These are phyloP conservation scores for Cyclotella choctawhatcheeana DNA, from an alignment of 108 stramenopile genomes.

Conservation along the genomic window DNA sequence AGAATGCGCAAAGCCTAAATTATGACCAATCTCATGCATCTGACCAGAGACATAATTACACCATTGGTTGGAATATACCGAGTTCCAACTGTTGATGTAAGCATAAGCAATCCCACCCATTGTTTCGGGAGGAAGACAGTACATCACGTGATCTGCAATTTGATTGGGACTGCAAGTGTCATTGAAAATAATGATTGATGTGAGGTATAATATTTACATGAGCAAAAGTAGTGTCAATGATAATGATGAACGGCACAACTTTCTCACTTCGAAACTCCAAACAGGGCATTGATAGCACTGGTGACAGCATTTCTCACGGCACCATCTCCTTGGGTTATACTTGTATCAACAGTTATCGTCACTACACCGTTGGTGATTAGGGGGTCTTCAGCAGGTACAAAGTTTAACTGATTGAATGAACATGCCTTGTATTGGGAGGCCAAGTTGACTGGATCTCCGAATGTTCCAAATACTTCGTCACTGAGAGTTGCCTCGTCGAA, in stretches of 20 bases:
- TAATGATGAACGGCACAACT: too few relatives aligned
- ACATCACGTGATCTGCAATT: constrained; percentile 65
- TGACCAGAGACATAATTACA: constrained; percentile 20
- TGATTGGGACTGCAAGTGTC: too few relatives aligned
- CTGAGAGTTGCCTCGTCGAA: constrained; percentile 13
- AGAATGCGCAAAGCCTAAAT: constrained; percentile 52
- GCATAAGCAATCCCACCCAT: constrained; percentile 48
- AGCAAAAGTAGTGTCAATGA: too few relatives aligned
- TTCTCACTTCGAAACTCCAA: constrained; percentile 36
- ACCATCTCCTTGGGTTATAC: neutral
- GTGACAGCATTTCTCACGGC: constrained; percentile 19
- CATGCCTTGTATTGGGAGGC: constrained; percentile 26
- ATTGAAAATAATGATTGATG: too few relatives aligned
- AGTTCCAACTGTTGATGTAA: constrained; percentile 30
- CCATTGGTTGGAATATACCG: constrained; percentile 43
- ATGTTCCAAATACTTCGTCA: constrained; percentile 30
- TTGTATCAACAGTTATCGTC: constrained; percentile 2
- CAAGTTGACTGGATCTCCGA: constrained; percentile 30
- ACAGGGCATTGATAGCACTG: constrained; percentile 17
- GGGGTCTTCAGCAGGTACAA: constrained; percentile 8
- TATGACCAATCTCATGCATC: constrained; percentile 55
- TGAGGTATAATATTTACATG: too few relatives aligned
- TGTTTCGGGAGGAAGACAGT: constrained; percentile 60
- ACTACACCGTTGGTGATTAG: constrained; percentile 9
- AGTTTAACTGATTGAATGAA: constrained; percentile 23